Base-by-base conservation (phyloP, 2,329 filamentous ascomycete genomes). In the Zymoseptoria ardabiliae region DNA sequence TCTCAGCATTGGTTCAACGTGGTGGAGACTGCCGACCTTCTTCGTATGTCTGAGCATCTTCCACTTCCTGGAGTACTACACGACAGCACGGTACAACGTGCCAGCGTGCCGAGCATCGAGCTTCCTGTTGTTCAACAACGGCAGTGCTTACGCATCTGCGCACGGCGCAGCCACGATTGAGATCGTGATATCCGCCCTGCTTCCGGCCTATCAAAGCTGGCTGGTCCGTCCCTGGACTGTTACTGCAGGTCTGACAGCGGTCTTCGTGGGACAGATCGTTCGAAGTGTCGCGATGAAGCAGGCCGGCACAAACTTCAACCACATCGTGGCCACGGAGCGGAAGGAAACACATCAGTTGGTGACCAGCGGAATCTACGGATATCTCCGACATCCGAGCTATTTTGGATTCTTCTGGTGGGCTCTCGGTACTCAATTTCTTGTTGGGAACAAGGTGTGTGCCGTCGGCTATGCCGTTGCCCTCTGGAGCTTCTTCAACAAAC, bases 331-430 rank as follows among this genome's bases (percentile, higher is more conserved):
- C 74, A 84, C 76, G 51, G 75, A 83, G 63, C 84, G 79, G 62
- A 88, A 85, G 69, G 81, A 85, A 3, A 85, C 84, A 1, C 94
- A 99, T 73, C 79, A 80, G 53, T 81, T 99, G n/a, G 89, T 99
- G 2, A 96, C 88, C 0, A 79, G 79, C 25, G 94, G 94, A 0
- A 77, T 97, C 35, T 99, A 97, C 73, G 77, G 78, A 7, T 73
- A 82, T 51, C 77, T 95, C 56, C 80, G 94, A 22, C 94, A 99
- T 74, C 94, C 94, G 11, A 89, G 88, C 60, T 99, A 99, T 76
- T 97, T 97, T 77, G 94, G 93, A 3, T 99, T 97, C 78, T 99
- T 96, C 75, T 97, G 91, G 86, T 99, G 93, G 93, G 91, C 90
- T 0, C 71, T 97, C n/a, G 94, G 94, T 4, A 96, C 92, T 11